These are phyloP conservation scores for Candida multigemmis DNA, from an alignment of 805 yeast species.

Conservation along the genomic window DNA sequence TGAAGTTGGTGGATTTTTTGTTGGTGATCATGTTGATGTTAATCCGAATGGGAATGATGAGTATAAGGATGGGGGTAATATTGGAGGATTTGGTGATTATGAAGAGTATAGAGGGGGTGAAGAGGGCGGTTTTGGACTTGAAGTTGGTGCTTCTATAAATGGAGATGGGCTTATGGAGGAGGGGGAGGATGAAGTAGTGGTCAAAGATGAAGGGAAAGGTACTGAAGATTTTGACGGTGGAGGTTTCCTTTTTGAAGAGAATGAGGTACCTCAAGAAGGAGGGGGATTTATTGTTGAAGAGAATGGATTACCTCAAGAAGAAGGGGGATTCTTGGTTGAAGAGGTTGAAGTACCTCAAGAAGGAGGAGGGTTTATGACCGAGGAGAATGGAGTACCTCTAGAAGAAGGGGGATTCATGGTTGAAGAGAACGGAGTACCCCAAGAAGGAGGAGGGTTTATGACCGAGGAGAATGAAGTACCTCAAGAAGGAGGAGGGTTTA, in stretches of 20 bases:
- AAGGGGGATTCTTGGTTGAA: conserved; percentile 3
- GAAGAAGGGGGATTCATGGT: conserved; percentile 3
- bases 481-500: conserved; percentile 11
- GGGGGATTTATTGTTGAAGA: conserved; percentile 12
- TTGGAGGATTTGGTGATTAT: too few relatives aligned
- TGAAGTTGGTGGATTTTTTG: conserved; percentile 2
- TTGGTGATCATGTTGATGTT: too few relatives aligned
- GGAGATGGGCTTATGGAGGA: conserved; percentile 1
- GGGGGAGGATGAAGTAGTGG: conserved; percentile 9
- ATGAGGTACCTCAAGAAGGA: conserved; percentile 7
- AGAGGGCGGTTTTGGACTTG: too few relatives aligned
- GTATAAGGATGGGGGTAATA: too few relatives aligned
- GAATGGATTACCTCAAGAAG: conserved; percentile 1
- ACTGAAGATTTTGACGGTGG: conserved; percentile 1
- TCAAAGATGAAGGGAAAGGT: conserved; percentile 1
- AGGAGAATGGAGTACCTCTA: conserved; percentile 2
- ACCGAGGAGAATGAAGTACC: conserved; percentile 4
- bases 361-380: conserved; percentile 2
- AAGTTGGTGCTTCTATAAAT: conserved; percentile 1
- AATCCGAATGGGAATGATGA: too few relatives aligned
- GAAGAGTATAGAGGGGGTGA: too few relatives aligned
- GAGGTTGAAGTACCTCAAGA: conserved; percentile 4
- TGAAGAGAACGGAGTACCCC: conserved; percentile 2
- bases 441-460: conserved; percentile 7
- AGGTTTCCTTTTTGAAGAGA: conserved; percentile 1